Evolutionary conservation across 2,329 filamentous ascomycete genomes (phyloP).

Genomic region (Lasiodiplodia theobromae): DNA sequence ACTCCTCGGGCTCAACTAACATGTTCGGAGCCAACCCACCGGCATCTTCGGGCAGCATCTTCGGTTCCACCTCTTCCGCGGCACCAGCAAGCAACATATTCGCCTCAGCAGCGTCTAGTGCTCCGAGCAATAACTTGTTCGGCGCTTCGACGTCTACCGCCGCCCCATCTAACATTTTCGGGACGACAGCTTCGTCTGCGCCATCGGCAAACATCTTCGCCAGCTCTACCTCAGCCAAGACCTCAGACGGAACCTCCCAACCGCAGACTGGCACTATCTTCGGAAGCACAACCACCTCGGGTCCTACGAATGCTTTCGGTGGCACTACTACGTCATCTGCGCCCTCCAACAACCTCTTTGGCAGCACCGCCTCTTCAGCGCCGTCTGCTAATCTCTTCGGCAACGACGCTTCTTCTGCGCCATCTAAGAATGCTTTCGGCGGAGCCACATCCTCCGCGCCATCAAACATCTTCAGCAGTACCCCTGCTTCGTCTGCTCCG

Average conservation of each 20-base stretch:
- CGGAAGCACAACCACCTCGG: background rate
- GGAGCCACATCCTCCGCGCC: background rate
- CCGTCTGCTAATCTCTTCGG: background rate
- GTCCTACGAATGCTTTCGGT: background rate
- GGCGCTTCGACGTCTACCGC: background rate
- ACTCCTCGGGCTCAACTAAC: background rate
- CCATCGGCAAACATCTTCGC: constrained; percentile 14
- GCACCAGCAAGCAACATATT: constrained; percentile 10
- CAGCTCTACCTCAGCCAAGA: background rate
- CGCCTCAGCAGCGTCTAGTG: background rate
- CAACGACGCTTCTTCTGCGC: background rate
- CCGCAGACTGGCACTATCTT: background rate
- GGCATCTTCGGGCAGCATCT: constrained; percentile 10
- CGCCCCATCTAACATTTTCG: background rate
- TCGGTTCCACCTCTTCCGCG: constrained; percentile 11
- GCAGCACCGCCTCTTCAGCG: background rate
- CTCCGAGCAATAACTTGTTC: background rate
- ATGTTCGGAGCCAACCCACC: constrained; percentile 7
- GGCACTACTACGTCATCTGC: background rate
- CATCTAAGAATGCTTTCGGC: background rate
- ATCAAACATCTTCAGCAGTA: background rate
- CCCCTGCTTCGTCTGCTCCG: constrained; percentile 12
- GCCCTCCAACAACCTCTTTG: constrained; percentile 2
- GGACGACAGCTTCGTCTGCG: background rate
- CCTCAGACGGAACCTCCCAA: background rate